Percentiles rank a stretch among this genome's conserved stretches.
Evolutionary conservation across 441 rosid species (phyloP).

Genomic region (Kokia cookei): DNA sequence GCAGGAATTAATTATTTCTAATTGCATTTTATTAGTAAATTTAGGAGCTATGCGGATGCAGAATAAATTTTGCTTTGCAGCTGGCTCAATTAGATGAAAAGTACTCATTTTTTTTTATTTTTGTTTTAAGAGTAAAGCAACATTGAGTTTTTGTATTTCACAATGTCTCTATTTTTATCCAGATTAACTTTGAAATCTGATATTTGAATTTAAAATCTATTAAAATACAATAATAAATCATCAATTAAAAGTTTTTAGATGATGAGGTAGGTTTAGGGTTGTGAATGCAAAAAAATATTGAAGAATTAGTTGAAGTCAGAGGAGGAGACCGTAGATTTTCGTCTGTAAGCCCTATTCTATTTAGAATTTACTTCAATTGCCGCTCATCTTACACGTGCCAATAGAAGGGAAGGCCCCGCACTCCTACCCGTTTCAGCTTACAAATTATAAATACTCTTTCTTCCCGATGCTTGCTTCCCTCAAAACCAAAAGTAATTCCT

Average conservation of each 20-base stretch:
- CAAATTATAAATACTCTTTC: background rate
- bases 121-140: no score
- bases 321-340: background rate
- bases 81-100: no score
- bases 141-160: no score
- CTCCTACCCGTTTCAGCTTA: background rate
- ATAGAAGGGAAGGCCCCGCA: background rate
- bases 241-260: no score
- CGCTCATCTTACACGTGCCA: background rate
- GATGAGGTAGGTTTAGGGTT: no score
- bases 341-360: background rate
- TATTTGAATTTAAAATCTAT: no score
- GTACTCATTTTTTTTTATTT: no score
- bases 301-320: no score
- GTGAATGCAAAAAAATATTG: no score
- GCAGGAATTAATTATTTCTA: background rate
- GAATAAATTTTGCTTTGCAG: background rate
- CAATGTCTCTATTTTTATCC: no score
- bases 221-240: no score
- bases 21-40: background rate
- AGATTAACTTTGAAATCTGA: no score
- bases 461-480: background rate
- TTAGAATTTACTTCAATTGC: constrained; percentile 4
- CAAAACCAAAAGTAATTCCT: background rate
- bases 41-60: background rate